Evolutionary conservation across 352 stramenopile species (phyloP), one percentile per base, ranked within the genome.

Genomic region (Paralagenidium karlingii): DNA sequence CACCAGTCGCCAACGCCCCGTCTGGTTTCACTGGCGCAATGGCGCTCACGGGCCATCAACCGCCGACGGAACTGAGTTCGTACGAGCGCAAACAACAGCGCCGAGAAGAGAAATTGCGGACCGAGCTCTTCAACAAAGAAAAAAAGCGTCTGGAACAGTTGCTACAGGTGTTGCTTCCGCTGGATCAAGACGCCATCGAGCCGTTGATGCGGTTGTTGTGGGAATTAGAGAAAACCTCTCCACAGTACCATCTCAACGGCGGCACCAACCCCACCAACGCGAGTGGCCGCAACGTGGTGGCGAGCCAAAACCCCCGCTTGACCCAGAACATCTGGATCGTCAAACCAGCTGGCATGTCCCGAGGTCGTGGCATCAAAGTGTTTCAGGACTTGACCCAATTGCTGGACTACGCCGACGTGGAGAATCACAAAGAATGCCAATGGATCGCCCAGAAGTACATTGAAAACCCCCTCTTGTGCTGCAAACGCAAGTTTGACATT

Each of bases 271-370:
- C 58, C 11, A 34, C 16, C 7, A 20, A 36, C 7, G 16, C 30
- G 3, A 7, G 8, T 7, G 19, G 16, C 7, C 19, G 8, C 7
- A 36, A 20, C 22, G n/a, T n/a, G n/a, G n/a, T n/a, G 8, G 30
- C 31, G 12, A 33, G 12, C n/a, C 40, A 47, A 16, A 9, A 34
- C 1, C 41, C 52, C 1, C 60, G 34, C 25, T 43, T 47, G 8
- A 80, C 64, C 26, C 49, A 63, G 18, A 96, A 96, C 48, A 65
- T 96, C 19, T 96, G 88, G 87, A 96, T 97, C 51, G 84, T 95
- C 26, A 97, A 97, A 59, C 88, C 88, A 1, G 82, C 77, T 5
- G 77, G 74, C 2, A 81, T 87, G 58, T 92, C 75, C 8, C 68
- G 82, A 18, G 79, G 79, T 3, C 66, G 81, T 18, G 79, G 86